These are phyloP conservation scores for Rugiboletus extremiorientalis DNA, from an alignment of 1,284 basidiomycete genomes.

Conservation along the genomic window DNA sequence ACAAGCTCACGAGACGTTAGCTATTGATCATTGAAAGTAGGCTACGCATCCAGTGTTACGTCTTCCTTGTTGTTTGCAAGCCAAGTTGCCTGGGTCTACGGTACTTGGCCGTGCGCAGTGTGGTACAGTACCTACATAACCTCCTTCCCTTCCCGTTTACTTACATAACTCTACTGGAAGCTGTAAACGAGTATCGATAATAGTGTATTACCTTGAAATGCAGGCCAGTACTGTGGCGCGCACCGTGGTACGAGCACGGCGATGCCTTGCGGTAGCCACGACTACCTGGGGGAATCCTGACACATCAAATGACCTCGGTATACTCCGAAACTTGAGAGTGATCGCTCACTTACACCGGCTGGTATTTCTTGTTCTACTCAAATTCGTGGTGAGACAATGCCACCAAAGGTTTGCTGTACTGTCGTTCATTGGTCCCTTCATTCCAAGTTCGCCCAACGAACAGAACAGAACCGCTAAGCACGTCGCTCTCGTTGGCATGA, in stretches of 20 bases:
- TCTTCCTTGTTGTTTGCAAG: not conserved
- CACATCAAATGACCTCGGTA: not conserved
- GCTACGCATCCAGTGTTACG: not conserved
- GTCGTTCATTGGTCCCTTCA: not conserved
- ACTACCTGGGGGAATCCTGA: not conserved
- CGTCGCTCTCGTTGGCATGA: conserved; percentile 15
- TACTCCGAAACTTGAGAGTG: not conserved
- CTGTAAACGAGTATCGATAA: not conserved
- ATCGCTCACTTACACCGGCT: not conserved
- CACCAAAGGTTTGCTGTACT: conserved; percentile 4
- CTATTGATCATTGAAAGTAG: not conserved
- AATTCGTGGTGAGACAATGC: not conserved
- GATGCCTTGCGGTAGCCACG: conserved; percentile 3
- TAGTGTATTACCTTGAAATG: not conserved
- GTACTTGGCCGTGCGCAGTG: not conserved
- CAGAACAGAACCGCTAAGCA: conserved; percentile 8
- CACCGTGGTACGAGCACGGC: conserved; percentile 4
- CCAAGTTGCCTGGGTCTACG: not conserved
- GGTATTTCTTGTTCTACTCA: not conserved
- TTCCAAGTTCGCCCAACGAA: not conserved
- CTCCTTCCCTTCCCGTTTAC: not conserved
- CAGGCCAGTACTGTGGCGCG: not conserved
- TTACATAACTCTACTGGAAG: not conserved
- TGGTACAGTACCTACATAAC: not conserved
- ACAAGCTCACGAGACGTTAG: not conserved